These are phyloP conservation scores for Melampsora abietis-canadensis DNA, from an alignment of 1,284 basidiomycete genomes.

Conservation along the genomic window DNA sequence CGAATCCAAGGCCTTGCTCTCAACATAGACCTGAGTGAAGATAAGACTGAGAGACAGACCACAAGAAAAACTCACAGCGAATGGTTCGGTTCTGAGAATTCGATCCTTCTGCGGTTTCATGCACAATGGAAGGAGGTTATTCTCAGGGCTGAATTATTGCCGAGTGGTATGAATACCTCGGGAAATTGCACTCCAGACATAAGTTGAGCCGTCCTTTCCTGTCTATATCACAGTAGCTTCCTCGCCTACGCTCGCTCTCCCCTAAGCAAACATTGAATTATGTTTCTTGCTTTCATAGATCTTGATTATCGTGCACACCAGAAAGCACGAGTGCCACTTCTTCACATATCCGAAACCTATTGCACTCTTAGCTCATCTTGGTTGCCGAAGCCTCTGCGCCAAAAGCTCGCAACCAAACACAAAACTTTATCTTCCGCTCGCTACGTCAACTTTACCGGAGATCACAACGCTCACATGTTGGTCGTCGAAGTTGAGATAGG, in stretches of 20 bases:
- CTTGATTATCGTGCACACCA: not conserved
- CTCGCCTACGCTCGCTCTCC: too few relatives aligned
- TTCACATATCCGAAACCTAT: slow-evolving; percentile 38
- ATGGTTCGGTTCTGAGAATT: slow-evolving; percentile 33
- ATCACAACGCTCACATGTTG: slow-evolving; percentile 39
- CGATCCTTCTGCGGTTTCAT: slow-evolving; percentile 22
- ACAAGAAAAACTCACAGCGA: slow-evolving; percentile 26
- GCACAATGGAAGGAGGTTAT: slow-evolving; percentile 32
- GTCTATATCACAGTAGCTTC: too few relatives aligned
- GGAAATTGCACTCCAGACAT: not conserved
- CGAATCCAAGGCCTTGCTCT: slow-evolving; percentile 14
- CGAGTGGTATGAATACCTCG: slow-evolving; percentile 1
- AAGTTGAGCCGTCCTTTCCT: not conserved
- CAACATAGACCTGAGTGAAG: slow-evolving; percentile 39
- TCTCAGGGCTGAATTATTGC: slow-evolving; percentile 15
- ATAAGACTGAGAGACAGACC: slow-evolving; percentile 10
- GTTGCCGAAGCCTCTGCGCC: slow-evolving; percentile 13
- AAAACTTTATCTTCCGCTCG: slow-evolving; percentile 2
- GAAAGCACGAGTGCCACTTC: not conserved
- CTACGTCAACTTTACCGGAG: slow-evolving; percentile 23
- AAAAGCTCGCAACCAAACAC: slow-evolving; percentile 7
- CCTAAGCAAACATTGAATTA: too few relatives aligned
- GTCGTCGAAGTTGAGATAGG: slow-evolving; percentile 38
- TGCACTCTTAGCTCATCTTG: slow-evolving; percentile 37
- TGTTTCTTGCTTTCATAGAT: too few relatives aligned